phyloP scores from a whole-genome alignment of 129 eudicot species.

The Kitagawia praeruptora region DNA sequence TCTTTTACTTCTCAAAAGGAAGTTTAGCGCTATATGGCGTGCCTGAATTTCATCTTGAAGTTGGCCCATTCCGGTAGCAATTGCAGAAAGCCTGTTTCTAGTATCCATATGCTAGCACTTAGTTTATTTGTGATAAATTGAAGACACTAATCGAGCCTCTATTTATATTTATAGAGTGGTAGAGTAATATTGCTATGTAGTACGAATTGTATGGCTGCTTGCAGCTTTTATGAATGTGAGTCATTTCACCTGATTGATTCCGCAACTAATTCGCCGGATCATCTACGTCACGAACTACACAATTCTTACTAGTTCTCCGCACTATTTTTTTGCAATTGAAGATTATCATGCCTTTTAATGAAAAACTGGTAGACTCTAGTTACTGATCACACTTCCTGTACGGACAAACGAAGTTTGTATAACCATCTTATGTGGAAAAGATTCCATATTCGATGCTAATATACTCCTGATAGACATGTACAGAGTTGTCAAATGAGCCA shows the following conservation, averaged over 20 bases:
- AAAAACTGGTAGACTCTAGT: background rate
- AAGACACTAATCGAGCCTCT: too few species aligned
- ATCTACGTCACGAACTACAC: background rate
- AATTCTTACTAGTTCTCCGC: background rate
- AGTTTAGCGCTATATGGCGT: background rate
- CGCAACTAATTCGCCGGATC: background rate
- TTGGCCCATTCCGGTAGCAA: background rate
- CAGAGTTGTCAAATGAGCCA: background rate
- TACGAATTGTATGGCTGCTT: background rate
- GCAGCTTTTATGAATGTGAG: background rate
- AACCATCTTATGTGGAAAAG: background rate
- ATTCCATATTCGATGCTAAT: background rate
- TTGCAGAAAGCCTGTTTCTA: too few species aligned
- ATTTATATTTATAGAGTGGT: too few species aligned
- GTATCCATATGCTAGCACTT: too few species aligned
- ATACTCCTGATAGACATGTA: conserved; percentile 1
- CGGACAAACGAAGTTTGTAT: background rate
- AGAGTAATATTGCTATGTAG: too few species aligned
- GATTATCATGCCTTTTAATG: background rate
- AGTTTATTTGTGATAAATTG: too few species aligned
- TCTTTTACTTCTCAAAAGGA: background rate
- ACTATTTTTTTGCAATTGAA: background rate
- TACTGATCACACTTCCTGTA: background rate
- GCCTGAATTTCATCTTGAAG: conserved; percentile 1
- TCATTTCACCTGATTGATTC: background rate